phyloP scores from a whole-genome alignment of 2,329 filamentous ascomycete genomes.

The Nemania sp. region DNA sequence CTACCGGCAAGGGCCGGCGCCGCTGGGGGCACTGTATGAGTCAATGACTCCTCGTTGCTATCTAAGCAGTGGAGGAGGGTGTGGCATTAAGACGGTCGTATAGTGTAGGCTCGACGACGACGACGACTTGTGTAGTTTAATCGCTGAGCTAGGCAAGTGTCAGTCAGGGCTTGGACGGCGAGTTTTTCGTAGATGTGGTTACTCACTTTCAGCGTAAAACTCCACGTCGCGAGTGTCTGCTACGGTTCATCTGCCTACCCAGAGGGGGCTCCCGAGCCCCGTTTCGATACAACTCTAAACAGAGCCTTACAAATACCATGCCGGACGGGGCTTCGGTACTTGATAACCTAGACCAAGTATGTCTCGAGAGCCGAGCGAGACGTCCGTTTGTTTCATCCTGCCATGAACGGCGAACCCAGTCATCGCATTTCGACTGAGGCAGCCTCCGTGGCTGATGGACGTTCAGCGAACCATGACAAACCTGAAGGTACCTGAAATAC shows the following conservation, averaged over 20 bases:
- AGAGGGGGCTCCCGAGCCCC: constrained; percentile 7
- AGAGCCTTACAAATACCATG: constrained; percentile 1
- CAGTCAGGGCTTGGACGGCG: background rate
- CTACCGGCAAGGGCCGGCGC: constrained; percentile 7
- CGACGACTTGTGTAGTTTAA: too few species aligned
- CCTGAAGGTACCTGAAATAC: constrained; percentile 28
- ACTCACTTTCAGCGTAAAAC: constrained; percentile 4
- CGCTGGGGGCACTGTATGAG: constrained; percentile 24
- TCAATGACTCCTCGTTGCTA: constrained; percentile 14
- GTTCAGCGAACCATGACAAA: constrained; percentile 14
- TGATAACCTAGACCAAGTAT: background rate
- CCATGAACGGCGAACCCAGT: constrained; percentile 1
- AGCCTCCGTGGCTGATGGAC: constrained; percentile 21
- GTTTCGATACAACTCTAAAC: constrained; percentile 1
- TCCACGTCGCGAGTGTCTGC: constrained; percentile 7
- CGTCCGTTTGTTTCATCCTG: constrained; percentile 9
- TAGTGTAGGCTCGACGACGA: too few species aligned
- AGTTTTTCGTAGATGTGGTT: background rate
- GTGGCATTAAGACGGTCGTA: constrained; percentile 14
- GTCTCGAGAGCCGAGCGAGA: constrained; percentile 15
- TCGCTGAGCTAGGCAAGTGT: background rate
- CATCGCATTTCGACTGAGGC: too few species aligned
- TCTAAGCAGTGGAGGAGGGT: background rate
- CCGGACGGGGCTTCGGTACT: constrained; percentile 11
- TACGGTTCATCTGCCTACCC: too few species aligned